Percentiles rank a stretch among this genome's conserved stretches.
These are phyloP conservation scores for Citrus sinensis DNA, from an alignment of 345 rosid genomes.

Conservation along the genomic window DNA sequence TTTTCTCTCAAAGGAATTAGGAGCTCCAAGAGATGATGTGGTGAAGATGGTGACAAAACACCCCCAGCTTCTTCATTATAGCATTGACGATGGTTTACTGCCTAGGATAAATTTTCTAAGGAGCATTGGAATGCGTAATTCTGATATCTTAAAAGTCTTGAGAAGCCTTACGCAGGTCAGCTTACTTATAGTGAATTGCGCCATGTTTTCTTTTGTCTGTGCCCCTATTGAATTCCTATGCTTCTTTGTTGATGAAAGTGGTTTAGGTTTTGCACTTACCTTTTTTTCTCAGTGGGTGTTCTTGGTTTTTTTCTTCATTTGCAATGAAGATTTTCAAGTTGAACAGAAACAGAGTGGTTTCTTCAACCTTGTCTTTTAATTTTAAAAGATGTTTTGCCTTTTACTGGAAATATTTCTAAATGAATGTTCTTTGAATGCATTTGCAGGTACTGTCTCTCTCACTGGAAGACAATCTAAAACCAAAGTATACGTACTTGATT, in stretches of 20 bases:
- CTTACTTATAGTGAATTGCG: constrained; percentile 4
- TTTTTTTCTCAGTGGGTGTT: neutral
- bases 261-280: neutral
- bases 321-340: neutral
- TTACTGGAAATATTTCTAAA: neutral
- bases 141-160: constrained; percentile 90
- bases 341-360: neutral
- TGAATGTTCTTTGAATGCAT: constrained; percentile 7
- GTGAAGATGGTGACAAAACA: constrained; percentile 95
- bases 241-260: neutral
- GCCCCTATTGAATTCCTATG: neutral
- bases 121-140: constrained; percentile 78
- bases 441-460: constrained; percentile 87
- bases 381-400: neutral
- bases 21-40: constrained; percentile 83
- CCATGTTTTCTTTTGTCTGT: neutral
- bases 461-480: constrained; percentile 87
- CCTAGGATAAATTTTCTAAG: constrained; percentile 92
- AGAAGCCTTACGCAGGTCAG: constrained; percentile 93
- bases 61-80: constrained; percentile 94
- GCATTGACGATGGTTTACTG: constrained; percentile 83
- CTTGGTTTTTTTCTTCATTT: neutral
- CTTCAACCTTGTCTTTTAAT: neutral
- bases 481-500: constrained; percentile 82
- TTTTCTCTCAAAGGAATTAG: constrained; percentile 86